Percentiles rank a stretch among this genome's conserved stretches.
These are phyloP conservation scores for Halophytophthora polymorphica DNA, from an alignment of 352 stramenopile genomes.

Conservation along the genomic window DNA sequence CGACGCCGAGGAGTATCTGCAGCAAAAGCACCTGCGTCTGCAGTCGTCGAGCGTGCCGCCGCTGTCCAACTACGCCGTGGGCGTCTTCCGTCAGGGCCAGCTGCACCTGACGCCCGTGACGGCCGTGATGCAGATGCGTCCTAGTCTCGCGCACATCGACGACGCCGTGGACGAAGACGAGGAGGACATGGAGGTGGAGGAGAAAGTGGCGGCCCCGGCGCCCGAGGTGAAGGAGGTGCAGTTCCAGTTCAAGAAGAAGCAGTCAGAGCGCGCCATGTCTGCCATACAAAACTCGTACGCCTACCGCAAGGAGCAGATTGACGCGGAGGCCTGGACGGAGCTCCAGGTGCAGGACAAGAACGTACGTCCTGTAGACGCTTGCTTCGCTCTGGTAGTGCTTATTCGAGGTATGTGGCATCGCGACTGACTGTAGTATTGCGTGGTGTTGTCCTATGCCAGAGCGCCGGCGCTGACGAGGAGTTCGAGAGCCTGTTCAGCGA, in stretches of 20 bases:
- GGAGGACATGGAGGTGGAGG: slow-evolving; percentile 55
- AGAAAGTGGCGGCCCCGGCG: slow-evolving; percentile 42
- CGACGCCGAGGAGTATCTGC: slow-evolving; percentile 77
- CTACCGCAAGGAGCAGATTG: slow-evolving; percentile 82
- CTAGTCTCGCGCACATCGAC: slow-evolving; percentile 75
- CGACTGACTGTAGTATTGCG: not conserved
- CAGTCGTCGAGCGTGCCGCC: slow-evolving; percentile 60
- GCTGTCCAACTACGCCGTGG: slow-evolving; percentile 77
- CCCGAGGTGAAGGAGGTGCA: slow-evolving; percentile 77
- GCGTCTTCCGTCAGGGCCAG: slow-evolving; percentile 77
- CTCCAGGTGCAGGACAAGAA: slow-evolving; percentile 68
- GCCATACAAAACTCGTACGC: slow-evolving; percentile 84
- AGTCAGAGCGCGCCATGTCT: slow-evolving; percentile 70
- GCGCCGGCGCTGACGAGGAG: slow-evolving; percentile 47
- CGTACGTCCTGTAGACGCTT: slow-evolving; percentile 28
- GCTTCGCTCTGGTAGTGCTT: not conserved
- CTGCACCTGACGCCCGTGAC: slow-evolving; percentile 74
- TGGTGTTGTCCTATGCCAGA: slow-evolving; percentile 12
- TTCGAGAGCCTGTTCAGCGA: slow-evolving; percentile 86
- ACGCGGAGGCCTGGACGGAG: slow-evolving; percentile 74
- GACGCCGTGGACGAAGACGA: slow-evolving; percentile 69
- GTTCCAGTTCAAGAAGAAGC: slow-evolving; percentile 88
- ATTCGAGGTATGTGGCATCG: slow-evolving; percentile 4
- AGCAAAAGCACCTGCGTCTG: slow-evolving; percentile 67
- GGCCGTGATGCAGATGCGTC: slow-evolving; percentile 78